These are phyloP conservation scores for Curvularia verruculosa DNA, from an alignment of 2,329 filamentous ascomycete genomes.

Conservation along the genomic window DNA sequence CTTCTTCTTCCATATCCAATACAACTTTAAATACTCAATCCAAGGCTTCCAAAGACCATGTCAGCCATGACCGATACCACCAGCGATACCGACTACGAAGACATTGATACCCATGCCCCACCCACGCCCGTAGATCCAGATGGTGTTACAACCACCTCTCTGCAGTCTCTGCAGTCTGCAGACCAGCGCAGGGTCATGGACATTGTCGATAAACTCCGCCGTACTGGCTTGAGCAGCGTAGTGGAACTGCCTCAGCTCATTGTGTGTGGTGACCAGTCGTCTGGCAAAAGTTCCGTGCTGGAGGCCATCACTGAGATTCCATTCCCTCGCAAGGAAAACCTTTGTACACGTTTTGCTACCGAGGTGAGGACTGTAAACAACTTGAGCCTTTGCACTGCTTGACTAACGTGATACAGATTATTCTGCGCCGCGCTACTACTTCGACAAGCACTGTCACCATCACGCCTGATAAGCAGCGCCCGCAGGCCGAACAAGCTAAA, in stretches of 20 bases:
- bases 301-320: slow-evolving; percentile 67
- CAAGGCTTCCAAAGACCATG: slow-evolving; percentile 33
- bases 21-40: slow-evolving; percentile 57
- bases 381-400: not conserved
- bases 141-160: slow-evolving; percentile 39
- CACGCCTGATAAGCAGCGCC: slow-evolving; percentile 43
- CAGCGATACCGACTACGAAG: slow-evolving; percentile 2
- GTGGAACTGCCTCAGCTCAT: slow-evolving; percentile 41
- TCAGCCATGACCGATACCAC: not conserved
- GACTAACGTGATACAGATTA: slow-evolving; percentile 11
- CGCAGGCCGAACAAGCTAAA: slow-evolving; percentile 37
- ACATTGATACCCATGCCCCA: not conserved
- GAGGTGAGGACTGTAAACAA: slow-evolving; percentile 14
- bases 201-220: slow-evolving; percentile 59
- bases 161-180: slow-evolving; percentile 54
- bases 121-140: slow-evolving; percentile 15
- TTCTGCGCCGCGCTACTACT: slow-evolving; percentile 41
- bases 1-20: not conserved
- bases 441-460: slow-evolving; percentile 45
- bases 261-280: slow-evolving; percentile 59
- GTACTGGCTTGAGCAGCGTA: slow-evolving; percentile 51
- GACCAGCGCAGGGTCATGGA: slow-evolving; percentile 59
- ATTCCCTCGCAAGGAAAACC: slow-evolving; percentile 61
- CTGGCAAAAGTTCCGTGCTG: slow-evolving; percentile 69
- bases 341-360: slow-evolving; percentile 67